These are phyloP conservation scores for Candida alai DNA, from an alignment of 805 yeast species.

Conservation along the genomic window DNA sequence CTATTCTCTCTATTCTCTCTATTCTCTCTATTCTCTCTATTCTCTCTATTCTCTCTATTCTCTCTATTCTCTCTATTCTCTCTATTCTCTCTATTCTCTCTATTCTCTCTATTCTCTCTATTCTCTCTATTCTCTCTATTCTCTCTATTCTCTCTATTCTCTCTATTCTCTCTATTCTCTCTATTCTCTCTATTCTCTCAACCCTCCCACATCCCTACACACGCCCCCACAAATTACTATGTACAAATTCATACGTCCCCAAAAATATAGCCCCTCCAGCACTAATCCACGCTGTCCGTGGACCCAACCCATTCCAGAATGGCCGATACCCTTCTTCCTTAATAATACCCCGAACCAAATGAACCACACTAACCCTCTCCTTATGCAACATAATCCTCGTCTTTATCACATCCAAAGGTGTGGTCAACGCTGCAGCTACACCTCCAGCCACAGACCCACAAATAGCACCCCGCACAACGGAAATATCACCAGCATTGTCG, in stretches of 20 bases:
- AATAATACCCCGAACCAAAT: conserved; percentile 50
- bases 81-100: too few relatives aligned
- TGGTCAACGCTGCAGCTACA: conserved; percentile 74
- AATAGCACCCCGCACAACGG: conserved; percentile 74
- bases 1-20: too few relatives aligned
- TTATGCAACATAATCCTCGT: conserved; percentile 80
- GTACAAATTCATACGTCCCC: conserved; percentile 84
- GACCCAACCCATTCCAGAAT: conserved; percentile 84
- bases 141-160: too few relatives aligned
- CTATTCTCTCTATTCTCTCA: too few relatives aligned
- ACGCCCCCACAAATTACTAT: conserved; percentile 26
- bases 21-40: too few relatives aligned
- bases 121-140: too few relatives aligned
- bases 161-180: too few relatives aligned
- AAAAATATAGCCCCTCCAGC: conserved; percentile 97
- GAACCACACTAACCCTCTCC: conserved; percentile 41
- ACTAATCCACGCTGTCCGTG: conserved; percentile 95
- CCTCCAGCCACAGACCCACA: conserved; percentile 86
- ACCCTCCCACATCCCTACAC: too few relatives aligned
- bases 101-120: too few relatives aligned
- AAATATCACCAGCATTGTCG: conserved; percentile 33
- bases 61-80: too few relatives aligned
- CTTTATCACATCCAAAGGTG: conserved; percentile 76
- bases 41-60: too few relatives aligned
- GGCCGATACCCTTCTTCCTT: conserved; percentile 70